phyloP scores from a whole-genome alignment of 495 filamentous ascomycete genomes.

The Hypoxylon crocopeplum region DNA sequence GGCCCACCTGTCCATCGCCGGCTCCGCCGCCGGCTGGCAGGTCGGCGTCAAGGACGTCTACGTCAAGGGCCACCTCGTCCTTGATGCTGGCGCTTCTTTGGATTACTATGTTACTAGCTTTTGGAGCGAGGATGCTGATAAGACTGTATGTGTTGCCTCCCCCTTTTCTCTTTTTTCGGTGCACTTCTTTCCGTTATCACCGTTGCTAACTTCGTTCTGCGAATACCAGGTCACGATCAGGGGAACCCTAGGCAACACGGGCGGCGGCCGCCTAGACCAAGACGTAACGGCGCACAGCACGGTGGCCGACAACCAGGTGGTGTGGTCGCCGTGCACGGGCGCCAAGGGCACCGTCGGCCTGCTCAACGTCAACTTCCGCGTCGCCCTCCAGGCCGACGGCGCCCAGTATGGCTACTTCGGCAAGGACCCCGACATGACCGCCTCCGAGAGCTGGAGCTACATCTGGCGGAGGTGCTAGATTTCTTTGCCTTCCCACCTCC shows the following conservation, averaged over 20 bases:
- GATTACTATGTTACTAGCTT: conserved; percentile 49
- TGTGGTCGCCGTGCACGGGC: conserved; percentile 51
- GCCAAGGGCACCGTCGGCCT: conserved; percentile 45
- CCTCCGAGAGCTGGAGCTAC: conserved; percentile 49
- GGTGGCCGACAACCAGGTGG: conserved; percentile 28
- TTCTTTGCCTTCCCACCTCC: no score
- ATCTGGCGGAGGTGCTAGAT: conserved; percentile 52
- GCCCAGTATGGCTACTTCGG: conserved; percentile 47
- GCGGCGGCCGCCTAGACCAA: conserved; percentile 35
- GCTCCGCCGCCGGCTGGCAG: conserved; percentile 51
- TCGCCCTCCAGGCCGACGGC: conserved; percentile 42
- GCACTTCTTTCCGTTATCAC: neutral
- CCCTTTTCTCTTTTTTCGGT: neutral
- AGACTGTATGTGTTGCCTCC: conserved; percentile 40
- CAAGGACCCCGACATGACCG: conserved; percentile 36
- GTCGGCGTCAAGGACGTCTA: conserved; percentile 44
- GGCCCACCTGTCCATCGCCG: conserved; percentile 44
- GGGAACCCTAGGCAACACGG: conserved; percentile 39
- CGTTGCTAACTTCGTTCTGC: neutral
- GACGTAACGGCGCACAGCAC: conserved; percentile 42
- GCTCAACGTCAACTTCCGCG: conserved; percentile 55
- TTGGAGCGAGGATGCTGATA: conserved; percentile 48
- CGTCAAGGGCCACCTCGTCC: conserved; percentile 44
- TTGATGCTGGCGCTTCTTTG: conserved; percentile 43
- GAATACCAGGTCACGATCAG: conserved; percentile 30